Evolutionary conservation across 441 rosid genomes (phyloP), one percentile per base, ranked within the genome.

Genomic region (Geranium incanum): DNA sequence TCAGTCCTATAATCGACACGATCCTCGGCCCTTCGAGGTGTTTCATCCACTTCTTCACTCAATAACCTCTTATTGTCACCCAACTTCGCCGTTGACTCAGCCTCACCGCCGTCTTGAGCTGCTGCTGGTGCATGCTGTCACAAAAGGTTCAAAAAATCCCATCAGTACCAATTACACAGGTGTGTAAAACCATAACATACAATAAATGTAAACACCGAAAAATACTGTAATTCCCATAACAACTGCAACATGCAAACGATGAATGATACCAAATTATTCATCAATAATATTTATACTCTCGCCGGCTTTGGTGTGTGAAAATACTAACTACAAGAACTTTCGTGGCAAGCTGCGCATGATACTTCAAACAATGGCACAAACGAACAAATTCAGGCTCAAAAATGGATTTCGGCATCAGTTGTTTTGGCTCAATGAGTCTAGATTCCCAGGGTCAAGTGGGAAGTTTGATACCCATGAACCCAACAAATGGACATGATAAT

Each of bases 41-140:
- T 87, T 76, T 81, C 90, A 78, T 84, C 88, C 67, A 89, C 91
- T 84, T 90, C 99, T 79, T 92, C 97, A 68, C 96, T 92, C 79
- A 84, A 67, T 48, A 81, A 85, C 19, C 69, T 77, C 66, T 84
- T 79, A 67, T 77, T 57, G 23, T 52, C 85, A 16, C 21, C 82
- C 70, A 73, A 39, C 74, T 78, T 84, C 77, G 82, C 80, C 6
- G 84, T 71, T 18, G 81, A 73, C 38, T 75, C 83, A 33, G 81
- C 85, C 59, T 85, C 80, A 66, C 81, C 80, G 67, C 81, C 84
- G 18, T 76, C 87, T 69, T 74, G 75, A 43, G 77, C 68, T 8
- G 62, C 78, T 19, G 69, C 78, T 62, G 70, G 73, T 67, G 82
- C 91, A 74, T 68, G 52, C 96, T 91, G 86, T 73, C 77, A 70